phyloP scores from a whole-genome alignment of 2,329 filamentous ascomycete species.

The Fusarium citri region DNA sequence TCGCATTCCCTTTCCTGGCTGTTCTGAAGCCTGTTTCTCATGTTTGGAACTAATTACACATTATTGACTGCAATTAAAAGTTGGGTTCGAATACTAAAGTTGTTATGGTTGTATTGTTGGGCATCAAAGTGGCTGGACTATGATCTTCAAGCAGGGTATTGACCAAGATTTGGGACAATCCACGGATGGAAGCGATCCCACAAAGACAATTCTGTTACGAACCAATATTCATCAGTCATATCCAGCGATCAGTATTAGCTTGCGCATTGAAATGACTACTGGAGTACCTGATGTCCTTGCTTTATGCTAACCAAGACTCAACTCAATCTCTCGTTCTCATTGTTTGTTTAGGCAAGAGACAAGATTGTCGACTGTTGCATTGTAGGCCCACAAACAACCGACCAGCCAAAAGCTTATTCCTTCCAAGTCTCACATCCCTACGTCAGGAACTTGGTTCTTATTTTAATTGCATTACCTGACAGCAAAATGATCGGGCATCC shows the following conservation, averaged over 20 bases:
- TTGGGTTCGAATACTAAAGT: background rate
- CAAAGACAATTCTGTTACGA: background rate
- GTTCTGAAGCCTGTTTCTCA: background rate
- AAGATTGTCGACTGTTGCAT: background rate
- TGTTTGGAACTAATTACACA: background rate
- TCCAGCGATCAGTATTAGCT: background rate
- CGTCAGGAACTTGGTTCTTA: constrained; percentile 12
- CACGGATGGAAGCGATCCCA: background rate
- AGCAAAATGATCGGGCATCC: background rate
- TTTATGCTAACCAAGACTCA: background rate
- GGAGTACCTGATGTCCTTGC: background rate
- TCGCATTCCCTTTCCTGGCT: background rate
- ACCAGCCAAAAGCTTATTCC: background rate
- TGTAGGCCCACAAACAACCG: background rate
- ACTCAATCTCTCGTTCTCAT: background rate
- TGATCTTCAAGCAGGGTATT: background rate
- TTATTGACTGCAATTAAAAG: background rate
- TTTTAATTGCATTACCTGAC: constrained; percentile 17
- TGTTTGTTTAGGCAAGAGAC: background rate
- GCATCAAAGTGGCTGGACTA: background rate
- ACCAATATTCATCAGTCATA: background rate
- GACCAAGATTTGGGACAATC: background rate
- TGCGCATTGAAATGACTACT: background rate
- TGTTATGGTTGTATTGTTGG: background rate
- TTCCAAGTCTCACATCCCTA: background rate